Conservation (phyloP, 331 rosid species). For the Dryas integrifolia region DNA sequence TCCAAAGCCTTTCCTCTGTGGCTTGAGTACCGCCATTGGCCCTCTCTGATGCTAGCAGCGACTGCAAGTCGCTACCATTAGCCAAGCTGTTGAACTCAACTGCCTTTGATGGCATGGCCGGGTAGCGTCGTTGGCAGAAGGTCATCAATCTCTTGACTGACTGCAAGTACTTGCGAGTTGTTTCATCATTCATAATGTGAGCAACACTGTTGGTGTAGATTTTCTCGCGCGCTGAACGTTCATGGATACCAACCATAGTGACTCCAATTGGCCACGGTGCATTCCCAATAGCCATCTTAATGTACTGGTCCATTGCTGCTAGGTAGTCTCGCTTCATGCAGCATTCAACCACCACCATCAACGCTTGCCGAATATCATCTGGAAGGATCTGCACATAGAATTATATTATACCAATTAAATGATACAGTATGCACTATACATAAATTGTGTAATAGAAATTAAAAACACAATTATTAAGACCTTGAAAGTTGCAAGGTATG, state of each 20-base stretch:
- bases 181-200: slow-evolving; percentile 96
- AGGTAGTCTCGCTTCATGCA: slow-evolving; percentile 93
- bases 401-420: slow-evolving; percentile 11
- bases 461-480: not conserved
- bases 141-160: slow-evolving; percentile 94
- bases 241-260: slow-evolving; percentile 99
- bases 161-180: slow-evolving; percentile 92
- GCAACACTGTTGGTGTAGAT: slow-evolving; percentile 98
- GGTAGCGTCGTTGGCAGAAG: slow-evolving; percentile 93
- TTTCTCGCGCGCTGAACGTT: slow-evolving; percentile 98
- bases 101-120: slow-evolving; percentile 93
- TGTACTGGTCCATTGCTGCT: slow-evolving; percentile 98
- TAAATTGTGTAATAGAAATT: not conserved
- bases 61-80: slow-evolving; percentile 94
- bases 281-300: slow-evolving; percentile 89
- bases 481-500: no score
- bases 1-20: slow-evolving; percentile 66
- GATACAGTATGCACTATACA: not conserved
- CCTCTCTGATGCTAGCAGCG: slow-evolving; percentile 83
- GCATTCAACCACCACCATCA: slow-evolving; percentile 77
- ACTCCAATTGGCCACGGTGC: slow-evolving; percentile 99
- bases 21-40: slow-evolving; percentile 43
- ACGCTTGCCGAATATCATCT: slow-evolving; percentile 82
- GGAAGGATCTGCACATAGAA: slow-evolving; percentile 66
- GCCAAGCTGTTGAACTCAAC: slow-evolving; percentile 99